phyloP scores from a whole-genome alignment of 2,329 filamentous ascomycete species.

The Aspergillus proliferans region DNA sequence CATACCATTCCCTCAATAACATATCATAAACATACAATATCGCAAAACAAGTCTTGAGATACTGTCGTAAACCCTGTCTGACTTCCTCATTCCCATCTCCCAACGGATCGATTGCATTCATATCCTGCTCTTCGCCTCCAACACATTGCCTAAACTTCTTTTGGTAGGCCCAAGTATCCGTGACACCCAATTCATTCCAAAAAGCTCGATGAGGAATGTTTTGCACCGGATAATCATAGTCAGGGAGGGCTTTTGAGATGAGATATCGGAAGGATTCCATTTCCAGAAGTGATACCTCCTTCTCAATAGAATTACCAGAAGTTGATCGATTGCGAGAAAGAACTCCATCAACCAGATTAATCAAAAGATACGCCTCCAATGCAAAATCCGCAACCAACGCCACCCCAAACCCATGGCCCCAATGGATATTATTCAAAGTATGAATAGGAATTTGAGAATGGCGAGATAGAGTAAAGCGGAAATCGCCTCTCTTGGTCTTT shows the following conservation, averaged over 20 bases:
- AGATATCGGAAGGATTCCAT: not conserved
- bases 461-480: constrained; percentile 1
- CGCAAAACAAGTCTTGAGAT: constrained; percentile 3
- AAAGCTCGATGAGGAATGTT: constrained; percentile 1
- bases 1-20: not conserved
- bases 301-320: not conserved
- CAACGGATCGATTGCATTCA: not conserved
- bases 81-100: not conserved
- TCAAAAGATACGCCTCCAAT: not conserved
- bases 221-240: constrained; percentile 1
- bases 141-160: not conserved
- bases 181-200: not conserved
- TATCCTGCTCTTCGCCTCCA: too few species aligned
- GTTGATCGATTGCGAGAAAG: not conserved
- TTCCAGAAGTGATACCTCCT: not conserved
- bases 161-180: not conserved
- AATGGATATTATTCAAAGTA: not conserved
- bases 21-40: constrained; percentile 3
- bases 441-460: not conserved
- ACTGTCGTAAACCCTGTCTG: not conserved
- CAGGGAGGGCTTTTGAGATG: not conserved
- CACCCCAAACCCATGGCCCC: constrained; percentile 3
- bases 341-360: constrained; percentile 1
- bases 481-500: not conserved
- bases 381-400: not conserved